Percentiles rank a stretch among this genome's conserved stretches.
Conservation (phyloP, 257 asterid species). For the Solanum okadae region DNA sequence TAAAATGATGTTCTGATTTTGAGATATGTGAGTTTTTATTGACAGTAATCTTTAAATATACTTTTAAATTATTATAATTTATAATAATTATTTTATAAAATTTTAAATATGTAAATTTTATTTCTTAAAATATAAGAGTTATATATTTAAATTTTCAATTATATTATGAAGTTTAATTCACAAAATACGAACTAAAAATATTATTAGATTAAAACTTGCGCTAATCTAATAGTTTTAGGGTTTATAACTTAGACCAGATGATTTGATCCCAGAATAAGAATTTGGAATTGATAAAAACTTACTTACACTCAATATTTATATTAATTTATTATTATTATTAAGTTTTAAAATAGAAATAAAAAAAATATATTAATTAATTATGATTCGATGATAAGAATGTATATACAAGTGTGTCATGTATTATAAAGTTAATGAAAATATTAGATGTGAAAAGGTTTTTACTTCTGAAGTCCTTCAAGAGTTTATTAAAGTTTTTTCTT, state of each 20-base stretch:
- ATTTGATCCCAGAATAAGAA: neutral
- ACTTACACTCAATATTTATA: neutral
- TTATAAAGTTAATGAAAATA: neutral
- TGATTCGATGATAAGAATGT: neutral
- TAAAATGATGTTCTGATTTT: no score
- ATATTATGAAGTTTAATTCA: no score
- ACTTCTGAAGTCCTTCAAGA: neutral
- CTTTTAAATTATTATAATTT: no score
- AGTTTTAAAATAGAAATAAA: neutral
- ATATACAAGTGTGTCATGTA: neutral
- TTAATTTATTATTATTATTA: neutral
- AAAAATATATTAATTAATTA: neutral
- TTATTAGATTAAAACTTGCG: no score
- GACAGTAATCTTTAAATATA: no score
- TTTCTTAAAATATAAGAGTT: neutral
- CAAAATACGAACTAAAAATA: no score
- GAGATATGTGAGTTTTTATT: no score
- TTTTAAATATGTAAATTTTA: no score
- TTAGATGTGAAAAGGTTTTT: rapidly evolving
- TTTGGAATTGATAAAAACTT: neutral
- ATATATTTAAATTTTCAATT: no score
- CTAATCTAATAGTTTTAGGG: no score
- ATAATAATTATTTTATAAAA: no score
- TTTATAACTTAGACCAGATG: neutral
- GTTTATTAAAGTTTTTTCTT: neutral